Evolutionary conservation across 306 rosid genomes (phyloP), one percentile per base, ranked within the genome.

Genomic region (Glycine tomentella): DNA sequence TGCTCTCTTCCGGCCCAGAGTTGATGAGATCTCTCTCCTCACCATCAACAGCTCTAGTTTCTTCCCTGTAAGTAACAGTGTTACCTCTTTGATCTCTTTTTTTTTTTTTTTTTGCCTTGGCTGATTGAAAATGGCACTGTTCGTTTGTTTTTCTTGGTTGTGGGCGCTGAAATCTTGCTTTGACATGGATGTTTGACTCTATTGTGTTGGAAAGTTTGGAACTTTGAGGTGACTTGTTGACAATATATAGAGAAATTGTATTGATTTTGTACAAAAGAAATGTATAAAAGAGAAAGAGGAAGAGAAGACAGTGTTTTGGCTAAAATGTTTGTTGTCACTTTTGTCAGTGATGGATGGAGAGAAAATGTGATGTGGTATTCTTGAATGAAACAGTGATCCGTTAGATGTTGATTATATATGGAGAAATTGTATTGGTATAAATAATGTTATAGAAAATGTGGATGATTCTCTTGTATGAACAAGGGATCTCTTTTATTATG

Each of bases 21-120:
- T 91, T 8, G 96, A 91, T 76, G 88, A 85, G 90, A 89, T 91
- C 92, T 89, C 96, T 72, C 93, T 91, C 70, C 96, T 89, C 78
- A 72, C 96, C 36, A 77, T 88, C 69, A 91, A 89, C 53, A 86
- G 90, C 61, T 84, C 93, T 20, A 52, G 4, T 66, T 91, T 91
- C 86, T 90, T 71, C 82, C 96, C 90, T 20, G 95, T 91, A 70
- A 65, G 15, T 36, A 15, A 10, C 9, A 11, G 11, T 25, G 3
- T 25, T 0, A 2, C n/a, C 14, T 59, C 40, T 25, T 25, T 31
- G 33, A 6, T 40, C 0, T 25, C 1, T 52, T 44, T 12, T 44
- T 12, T 34, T 16, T n/a, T n/a, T n/a, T n/a, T n/a, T 49, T 49
- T 16, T n/a, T 36, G 13, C 16, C 40, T 9, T 64, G 59, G 40